Evolutionary conservation across 306 rosid species (phyloP).

Genomic region (Lupinus albus): DNA sequence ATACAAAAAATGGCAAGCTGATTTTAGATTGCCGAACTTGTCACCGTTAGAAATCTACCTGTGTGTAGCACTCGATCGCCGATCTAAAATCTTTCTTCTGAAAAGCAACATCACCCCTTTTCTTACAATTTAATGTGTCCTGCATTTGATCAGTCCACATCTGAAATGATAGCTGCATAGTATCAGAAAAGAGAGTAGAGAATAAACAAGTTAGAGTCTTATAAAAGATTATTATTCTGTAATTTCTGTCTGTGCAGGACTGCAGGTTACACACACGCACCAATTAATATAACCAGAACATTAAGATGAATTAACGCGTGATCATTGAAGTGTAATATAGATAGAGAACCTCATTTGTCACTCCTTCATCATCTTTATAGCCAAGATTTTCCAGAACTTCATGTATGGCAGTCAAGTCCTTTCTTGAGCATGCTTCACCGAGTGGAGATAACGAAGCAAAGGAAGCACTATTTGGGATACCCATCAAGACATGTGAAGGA

Average conservation of each 20-base stretch:
- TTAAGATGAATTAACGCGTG: not conserved
- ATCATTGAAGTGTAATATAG: not conserved
- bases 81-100: constrained; percentile 61
- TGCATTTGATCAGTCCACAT: constrained; percentile 91
- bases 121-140: constrained; percentile 74
- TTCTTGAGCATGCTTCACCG: constrained; percentile 85
- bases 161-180: constrained; percentile 75
- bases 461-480: constrained; percentile 59
- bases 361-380: constrained; percentile 84
- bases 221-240: not conserved
- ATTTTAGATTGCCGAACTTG: constrained; percentile 10
- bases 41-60: constrained; percentile 52
- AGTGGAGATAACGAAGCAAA: constrained; percentile 64
- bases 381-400: constrained; percentile 71
- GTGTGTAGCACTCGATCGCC: constrained; percentile 69
- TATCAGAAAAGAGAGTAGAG: constrained; percentile 26
- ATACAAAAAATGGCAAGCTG: constrained; percentile 10
- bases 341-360: constrained; percentile 67
- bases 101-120: constrained; percentile 70
- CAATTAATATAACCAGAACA: not conserved
- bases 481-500: constrained; percentile 75
- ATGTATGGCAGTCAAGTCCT: constrained; percentile 75
- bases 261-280: not conserved
- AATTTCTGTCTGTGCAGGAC: not conserved
- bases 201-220: constrained; percentile 37